Evolutionary conservation across 2,329 filamentous ascomycete genomes (phyloP).

Genomic region (Talaromyces amestolkiae): DNA sequence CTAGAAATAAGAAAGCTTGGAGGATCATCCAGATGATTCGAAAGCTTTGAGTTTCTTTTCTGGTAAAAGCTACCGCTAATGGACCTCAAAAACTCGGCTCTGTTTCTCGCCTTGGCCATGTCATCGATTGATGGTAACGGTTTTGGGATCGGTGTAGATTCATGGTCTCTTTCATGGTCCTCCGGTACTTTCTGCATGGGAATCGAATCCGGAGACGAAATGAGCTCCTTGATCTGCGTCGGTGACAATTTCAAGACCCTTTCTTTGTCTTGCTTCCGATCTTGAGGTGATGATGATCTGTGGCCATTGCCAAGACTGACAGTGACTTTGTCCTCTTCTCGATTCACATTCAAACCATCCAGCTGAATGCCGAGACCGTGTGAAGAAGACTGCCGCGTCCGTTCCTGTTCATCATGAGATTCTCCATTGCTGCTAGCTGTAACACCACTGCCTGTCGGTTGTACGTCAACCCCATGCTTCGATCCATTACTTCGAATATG

Average conservation of each 20-base stretch:
- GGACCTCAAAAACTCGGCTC: slow-evolving; percentile 25
- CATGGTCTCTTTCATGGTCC: slow-evolving; percentile 12
- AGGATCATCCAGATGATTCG: slow-evolving; percentile 26
- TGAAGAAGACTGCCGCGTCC: not conserved
- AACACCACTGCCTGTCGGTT: not conserved
- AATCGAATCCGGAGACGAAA: slow-evolving; percentile 48
- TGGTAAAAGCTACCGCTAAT: slow-evolving; percentile 19
- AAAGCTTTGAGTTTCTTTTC: slow-evolving; percentile 9
- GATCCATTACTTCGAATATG: not conserved
- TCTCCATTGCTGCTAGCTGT: not conserved
- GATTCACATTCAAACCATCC: not conserved
- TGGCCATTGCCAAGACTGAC: not conserved
- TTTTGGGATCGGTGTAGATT: not conserved
- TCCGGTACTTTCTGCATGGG: slow-evolving; percentile 40
- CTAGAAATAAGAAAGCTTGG: slow-evolving; percentile 25
- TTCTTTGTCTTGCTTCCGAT: slow-evolving; percentile 28
- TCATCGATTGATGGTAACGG: slow-evolving; percentile 30
- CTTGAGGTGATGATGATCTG: slow-evolving; percentile 4
- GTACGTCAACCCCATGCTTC: not conserved
- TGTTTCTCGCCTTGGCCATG: slow-evolving; percentile 21
- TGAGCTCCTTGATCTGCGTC: slow-evolving; percentile 51
- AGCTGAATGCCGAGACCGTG: slow-evolving; percentile 14
- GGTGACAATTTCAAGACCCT: slow-evolving; percentile 50
- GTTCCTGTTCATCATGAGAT: not conserved
- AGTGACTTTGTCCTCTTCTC: not conserved